Base-by-base conservation (phyloP, 2,329 filamentous ascomycete genomes). In the Monosporascus sp. region DNA sequence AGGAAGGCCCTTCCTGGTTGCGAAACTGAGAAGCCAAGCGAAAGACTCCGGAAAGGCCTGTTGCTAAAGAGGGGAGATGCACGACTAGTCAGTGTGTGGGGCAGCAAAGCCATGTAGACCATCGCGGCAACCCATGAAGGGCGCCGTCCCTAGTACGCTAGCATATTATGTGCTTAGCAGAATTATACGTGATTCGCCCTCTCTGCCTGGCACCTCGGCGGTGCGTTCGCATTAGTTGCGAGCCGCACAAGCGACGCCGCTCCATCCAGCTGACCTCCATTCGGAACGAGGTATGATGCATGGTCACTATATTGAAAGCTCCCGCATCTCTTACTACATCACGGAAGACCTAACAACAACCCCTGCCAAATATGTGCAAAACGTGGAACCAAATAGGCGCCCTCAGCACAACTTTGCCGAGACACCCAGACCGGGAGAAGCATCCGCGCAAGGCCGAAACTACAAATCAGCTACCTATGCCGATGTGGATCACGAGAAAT, bases 291-390 rank as follows among this genome's bases (percentile, higher is more conserved):
- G 27, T 31, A 50, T 41, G 18, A 36, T 54, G 22, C 60, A 64
- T 52, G 55, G 53, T 31, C 64, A 64, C 51, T 59, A 72, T 55
- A 65, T 67, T 7, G 57, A 70, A 39, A 66, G 68, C 24, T 63
- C 74, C 5, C 64, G 71, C 49, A 62, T 62, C 47, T 58, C 65
- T 18, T 63, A 66, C 31, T 70, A 72, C 54, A 68, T 69, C 52
- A 59, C 67, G 45, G 66, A 71, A 45, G 68, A 72, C 45, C 58
- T 72, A 14, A 61, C 65, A 15, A 51, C 51, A 17, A 59, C 52
- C 27, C 27, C 9, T 31, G 3, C 27, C 5, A 9, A 57, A 22
- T 59, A 59, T 48, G 44, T 47, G 8, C 60, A 58, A 50, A 54
- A 55, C 18, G 11, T 38, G 41, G 18, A 58, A 36, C 41, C 49